Percentiles rank a stretch among this genome's conserved stretches.
Evolutionary conservation across 106 monocot species (phyloP).

Genomic region (Acorus calamus): DNA sequence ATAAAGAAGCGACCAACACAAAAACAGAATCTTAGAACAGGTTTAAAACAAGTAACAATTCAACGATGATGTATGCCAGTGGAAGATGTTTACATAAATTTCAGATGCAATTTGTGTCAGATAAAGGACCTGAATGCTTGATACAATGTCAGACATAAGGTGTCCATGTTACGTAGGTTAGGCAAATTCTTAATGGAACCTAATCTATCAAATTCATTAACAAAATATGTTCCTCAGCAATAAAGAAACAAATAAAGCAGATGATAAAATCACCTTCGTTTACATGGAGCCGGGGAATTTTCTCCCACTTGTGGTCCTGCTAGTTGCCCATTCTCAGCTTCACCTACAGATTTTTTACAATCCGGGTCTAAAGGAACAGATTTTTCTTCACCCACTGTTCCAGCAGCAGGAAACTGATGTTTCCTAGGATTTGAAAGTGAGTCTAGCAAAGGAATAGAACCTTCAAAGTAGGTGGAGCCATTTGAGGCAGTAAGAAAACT

Average conservation of each 20-base stretch:
- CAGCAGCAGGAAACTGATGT: conserved; percentile 1
- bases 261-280: conserved; percentile 40
- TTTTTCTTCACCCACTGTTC: conserved; percentile 9
- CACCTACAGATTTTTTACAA: conserved; percentile 7
- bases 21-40: too few relatives aligned
- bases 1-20: too few relatives aligned
- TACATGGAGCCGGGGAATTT: conserved; percentile 26
- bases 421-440: conserved; percentile 19
- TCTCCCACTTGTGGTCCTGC: conserved; percentile 14
- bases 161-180: too few relatives aligned
- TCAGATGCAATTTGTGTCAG: too few relatives aligned
- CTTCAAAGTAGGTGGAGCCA: conserved; percentile 32
- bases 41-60: too few relatives aligned
- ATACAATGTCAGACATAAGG: too few relatives aligned
- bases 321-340: conserved; percentile 5
- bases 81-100: too few relatives aligned
- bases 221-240: too few relatives aligned
- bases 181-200: too few relatives aligned
- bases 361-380: conserved; percentile 9
- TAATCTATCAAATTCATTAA: too few relatives aligned
- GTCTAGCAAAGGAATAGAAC: conserved; percentile 30
- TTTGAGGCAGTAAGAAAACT: conserved; percentile 50
- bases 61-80: too few relatives aligned
- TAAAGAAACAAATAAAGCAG: neutral
- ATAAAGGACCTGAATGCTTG: too few relatives aligned